Percentiles rank a stretch among this genome's conserved stretches.
These are phyloP conservation scores for Mesotaenium endlicherianum DNA, from an alignment of 139 green algal genomes.

Conservation along the genomic window DNA sequence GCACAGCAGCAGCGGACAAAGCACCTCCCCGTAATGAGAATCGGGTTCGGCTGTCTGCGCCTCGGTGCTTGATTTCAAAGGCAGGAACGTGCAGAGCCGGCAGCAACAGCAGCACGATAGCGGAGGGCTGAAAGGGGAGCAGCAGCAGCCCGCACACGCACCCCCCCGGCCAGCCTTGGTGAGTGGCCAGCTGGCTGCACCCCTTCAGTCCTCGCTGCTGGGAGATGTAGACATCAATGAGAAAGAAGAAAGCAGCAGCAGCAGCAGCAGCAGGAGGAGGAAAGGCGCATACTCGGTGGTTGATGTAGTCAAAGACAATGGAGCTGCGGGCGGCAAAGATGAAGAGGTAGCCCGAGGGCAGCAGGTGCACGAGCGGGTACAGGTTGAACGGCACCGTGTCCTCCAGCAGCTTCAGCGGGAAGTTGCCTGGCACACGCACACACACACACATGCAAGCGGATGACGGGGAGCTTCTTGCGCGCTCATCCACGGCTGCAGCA, in stretches of 20 bases:
- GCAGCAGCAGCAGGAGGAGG: not conserved
- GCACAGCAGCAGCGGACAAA: too few relatives aligned
- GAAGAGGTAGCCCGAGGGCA: conserved; percentile 4
- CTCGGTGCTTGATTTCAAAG: too few relatives aligned
- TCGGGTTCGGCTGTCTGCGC: too few relatives aligned
- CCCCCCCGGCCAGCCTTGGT: not conserved
- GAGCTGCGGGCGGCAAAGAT: not conserved
- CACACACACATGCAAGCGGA: not conserved
- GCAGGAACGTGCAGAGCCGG: not conserved
- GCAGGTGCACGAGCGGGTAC: conserved; percentile 19
- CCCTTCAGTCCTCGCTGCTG: too few relatives aligned
- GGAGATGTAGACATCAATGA: not conserved
- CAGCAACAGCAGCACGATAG: not conserved
- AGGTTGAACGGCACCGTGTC: conserved; percentile 6
- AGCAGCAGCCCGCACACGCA: not conserved
- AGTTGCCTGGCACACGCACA: not conserved
- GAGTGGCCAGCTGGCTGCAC: too few relatives aligned
- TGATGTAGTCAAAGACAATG: not conserved
- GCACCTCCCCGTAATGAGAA: too few relatives aligned
- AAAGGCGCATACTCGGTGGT: not conserved
- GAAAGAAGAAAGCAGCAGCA: not conserved
- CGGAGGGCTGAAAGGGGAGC: not conserved
- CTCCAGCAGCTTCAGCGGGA: not conserved
- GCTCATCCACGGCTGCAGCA: too few relatives aligned
- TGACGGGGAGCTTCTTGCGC: too few relatives aligned